These are phyloP conservation scores for Coniochaeta sp. DNA, from an alignment of 2,329 filamentous ascomycete genomes.

Conservation along the genomic window DNA sequence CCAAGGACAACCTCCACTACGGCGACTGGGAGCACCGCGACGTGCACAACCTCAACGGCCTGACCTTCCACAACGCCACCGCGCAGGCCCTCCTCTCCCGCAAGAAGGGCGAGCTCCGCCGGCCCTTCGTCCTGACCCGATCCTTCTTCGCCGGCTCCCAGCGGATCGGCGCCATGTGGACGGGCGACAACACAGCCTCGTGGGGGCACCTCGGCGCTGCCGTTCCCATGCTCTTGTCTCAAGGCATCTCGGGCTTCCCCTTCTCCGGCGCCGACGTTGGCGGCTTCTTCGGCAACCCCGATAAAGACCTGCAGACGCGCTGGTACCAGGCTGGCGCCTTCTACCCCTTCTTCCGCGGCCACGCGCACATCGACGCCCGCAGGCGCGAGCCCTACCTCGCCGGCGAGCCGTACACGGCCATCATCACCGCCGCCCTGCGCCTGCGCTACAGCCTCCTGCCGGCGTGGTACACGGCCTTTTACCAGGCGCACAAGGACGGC, in stretches of 20 bases:
- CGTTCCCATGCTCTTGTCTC: slow-evolving; percentile 87
- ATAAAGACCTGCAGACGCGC: slow-evolving; percentile 80
- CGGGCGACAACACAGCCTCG: slow-evolving; percentile 89
- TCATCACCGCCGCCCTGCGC: slow-evolving; percentile 81
- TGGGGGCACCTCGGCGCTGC: slow-evolving; percentile 89
- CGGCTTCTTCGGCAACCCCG: slow-evolving; percentile 96
- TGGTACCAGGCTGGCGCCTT: slow-evolving; percentile 98
- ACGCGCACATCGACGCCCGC: slow-evolving; percentile 94
- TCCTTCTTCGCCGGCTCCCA: slow-evolving; percentile 91
- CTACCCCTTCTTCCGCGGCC: slow-evolving; percentile 96
- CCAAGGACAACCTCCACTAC: slow-evolving; percentile 91
- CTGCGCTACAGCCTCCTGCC: slow-evolving; percentile 86
- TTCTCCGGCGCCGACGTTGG: slow-evolving; percentile 95
- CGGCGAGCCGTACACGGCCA: slow-evolving; percentile 75
- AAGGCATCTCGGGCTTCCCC: slow-evolving; percentile 87
- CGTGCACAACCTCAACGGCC: slow-evolving; percentile 88
- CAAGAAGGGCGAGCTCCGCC: slow-evolving; percentile 75
- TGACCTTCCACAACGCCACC: slow-evolving; percentile 94
- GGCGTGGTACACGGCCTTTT: slow-evolving; percentile 95
- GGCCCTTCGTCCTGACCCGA: slow-evolving; percentile 88
- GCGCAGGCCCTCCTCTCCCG: slow-evolving; percentile 77
- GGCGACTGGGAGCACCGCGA: slow-evolving; percentile 95
- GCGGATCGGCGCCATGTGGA: slow-evolving; percentile 94
- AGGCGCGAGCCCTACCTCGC: slow-evolving; percentile 88
- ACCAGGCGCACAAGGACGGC: slow-evolving; percentile 74